These are phyloP conservation scores for Suillus clintonianus DNA, from an alignment of 768 basidiomycete species.

Conservation along the genomic window DNA sequence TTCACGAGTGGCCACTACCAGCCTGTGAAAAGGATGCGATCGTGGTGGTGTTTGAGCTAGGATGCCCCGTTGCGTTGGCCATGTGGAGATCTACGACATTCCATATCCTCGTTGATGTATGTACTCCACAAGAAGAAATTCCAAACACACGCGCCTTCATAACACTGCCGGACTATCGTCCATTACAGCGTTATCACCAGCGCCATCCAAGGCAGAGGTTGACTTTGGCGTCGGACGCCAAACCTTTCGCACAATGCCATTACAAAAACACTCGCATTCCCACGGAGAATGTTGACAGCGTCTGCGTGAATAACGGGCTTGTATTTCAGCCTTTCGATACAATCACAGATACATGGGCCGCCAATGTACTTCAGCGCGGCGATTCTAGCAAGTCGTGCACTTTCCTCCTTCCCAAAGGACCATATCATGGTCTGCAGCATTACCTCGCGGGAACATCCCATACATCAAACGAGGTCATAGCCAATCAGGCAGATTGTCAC, in stretches of 20 bases:
- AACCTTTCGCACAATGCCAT: constrained; percentile 22
- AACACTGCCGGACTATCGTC: constrained; percentile 14
- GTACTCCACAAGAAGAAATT: constrained; percentile 13
- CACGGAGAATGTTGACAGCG: background rate
- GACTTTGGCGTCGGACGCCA: constrained; percentile 23
- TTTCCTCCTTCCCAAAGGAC: constrained; percentile 30
- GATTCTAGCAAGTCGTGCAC: constrained; percentile 26
- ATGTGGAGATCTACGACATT: constrained; percentile 48
- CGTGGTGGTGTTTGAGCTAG: constrained; percentile 44
- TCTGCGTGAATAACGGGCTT: constrained; percentile 39
- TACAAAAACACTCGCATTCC: constrained; percentile 18
- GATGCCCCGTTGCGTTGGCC: constrained; percentile 40
- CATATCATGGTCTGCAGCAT: constrained; percentile 38
- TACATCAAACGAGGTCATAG: constrained; percentile 44
- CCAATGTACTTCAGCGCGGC: constrained; percentile 9
- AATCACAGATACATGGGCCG: constrained; percentile 11
- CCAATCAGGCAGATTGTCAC: constrained; percentile 43
- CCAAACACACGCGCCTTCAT: constrained; percentile 9
- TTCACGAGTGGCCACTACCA: constrained; percentile 53
- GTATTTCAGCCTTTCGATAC: constrained; percentile 32
- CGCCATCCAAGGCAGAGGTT: constrained; percentile 20
- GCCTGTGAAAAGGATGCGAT: constrained; percentile 19
- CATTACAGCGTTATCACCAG: constrained; percentile 14
- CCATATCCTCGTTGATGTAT: constrained; percentile 40
- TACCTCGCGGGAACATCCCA: constrained; percentile 38